phyloP scores from a whole-genome alignment of 2,329 filamentous ascomycete genomes.

The Furcasterigmium furcatum region DNA sequence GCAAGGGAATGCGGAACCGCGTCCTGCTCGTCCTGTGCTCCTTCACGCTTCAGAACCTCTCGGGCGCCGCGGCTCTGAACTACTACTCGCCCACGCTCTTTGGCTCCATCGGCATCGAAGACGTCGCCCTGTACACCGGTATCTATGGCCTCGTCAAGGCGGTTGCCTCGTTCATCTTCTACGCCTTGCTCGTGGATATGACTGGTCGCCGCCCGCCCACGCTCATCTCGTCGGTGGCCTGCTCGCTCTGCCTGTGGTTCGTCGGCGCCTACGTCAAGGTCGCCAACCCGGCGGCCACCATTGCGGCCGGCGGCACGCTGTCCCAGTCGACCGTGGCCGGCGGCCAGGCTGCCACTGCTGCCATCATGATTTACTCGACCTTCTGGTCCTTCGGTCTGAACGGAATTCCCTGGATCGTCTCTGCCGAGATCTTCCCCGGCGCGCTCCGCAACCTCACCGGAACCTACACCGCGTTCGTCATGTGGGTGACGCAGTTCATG shows the following conservation, averaged over 20 bases:
- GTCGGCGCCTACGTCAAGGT: constrained; percentile 52
- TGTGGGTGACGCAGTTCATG: constrained; percentile 37
- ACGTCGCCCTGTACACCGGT: constrained; percentile 43
- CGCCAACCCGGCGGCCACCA: constrained; percentile 41
- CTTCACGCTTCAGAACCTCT: constrained; percentile 36
- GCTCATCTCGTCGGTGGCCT: constrained; percentile 43
- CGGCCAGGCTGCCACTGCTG: constrained; percentile 49
- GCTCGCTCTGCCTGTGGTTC: constrained; percentile 46
- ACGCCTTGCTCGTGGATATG: constrained; percentile 33
- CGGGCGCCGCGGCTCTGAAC: constrained; percentile 27
- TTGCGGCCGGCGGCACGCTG: constrained; percentile 35
- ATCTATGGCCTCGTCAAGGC: constrained; percentile 46
- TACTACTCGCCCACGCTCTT: constrained; percentile 37
- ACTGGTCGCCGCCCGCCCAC: constrained; percentile 35
- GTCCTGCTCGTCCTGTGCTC: constrained; percentile 30
- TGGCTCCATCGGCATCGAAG: constrained; percentile 39
- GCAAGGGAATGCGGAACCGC: constrained; percentile 37
- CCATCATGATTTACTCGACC: constrained; percentile 51
- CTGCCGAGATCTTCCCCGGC: constrained; percentile 41
- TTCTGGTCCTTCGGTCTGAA: constrained; percentile 45
- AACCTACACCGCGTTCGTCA: constrained; percentile 33
- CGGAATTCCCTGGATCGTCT: constrained; percentile 42
- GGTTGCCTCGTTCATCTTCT: constrained; percentile 36
- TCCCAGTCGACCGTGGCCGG: constrained; percentile 39
- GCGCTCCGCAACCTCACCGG: constrained; percentile 37